A percentile compares a stretch with the other conserved stretches of the same genome.
phyloP scores from a whole-genome alignment of 805 yeast species.

The Barnettozyma salicaria region DNA sequence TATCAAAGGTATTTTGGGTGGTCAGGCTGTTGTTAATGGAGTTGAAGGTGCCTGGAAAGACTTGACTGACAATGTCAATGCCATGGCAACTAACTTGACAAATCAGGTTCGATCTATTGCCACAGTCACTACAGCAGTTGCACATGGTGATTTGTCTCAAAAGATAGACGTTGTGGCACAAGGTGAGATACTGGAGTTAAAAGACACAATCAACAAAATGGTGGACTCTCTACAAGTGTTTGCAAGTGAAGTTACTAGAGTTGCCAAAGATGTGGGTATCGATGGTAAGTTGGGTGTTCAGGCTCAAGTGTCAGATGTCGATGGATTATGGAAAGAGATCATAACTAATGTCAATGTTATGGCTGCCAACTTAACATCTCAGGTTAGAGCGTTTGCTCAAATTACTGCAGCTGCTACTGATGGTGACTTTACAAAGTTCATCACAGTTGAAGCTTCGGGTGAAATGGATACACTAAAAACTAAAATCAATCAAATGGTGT shows the following conservation, averaged over 20 bases:
- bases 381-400: slow-evolving; percentile 89
- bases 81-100: slow-evolving; percentile 90
- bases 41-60: slow-evolving; percentile 92
- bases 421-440: slow-evolving; percentile 84
- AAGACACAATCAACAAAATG: slow-evolving; percentile 85
- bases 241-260: slow-evolving; percentile 83
- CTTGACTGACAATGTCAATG: slow-evolving; percentile 83
- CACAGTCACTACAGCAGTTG: slow-evolving; percentile 90
- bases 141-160: slow-evolving; percentile 86
- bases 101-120: slow-evolving; percentile 91
- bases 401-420: slow-evolving; percentile 95
- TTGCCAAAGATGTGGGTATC: slow-evolving; percentile 88
- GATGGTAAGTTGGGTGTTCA: slow-evolving; percentile 90
- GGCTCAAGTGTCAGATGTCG: slow-evolving; percentile 86
- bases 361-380: slow-evolving; percentile 88
- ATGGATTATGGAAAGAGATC: slow-evolving; percentile 87
- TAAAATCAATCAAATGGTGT: slow-evolving; percentile 71
- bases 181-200: slow-evolving; percentile 82
- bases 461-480: slow-evolving; percentile 64
- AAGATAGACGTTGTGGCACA: slow-evolving; percentile 87
- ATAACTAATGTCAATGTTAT: slow-evolving; percentile 87
- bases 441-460: slow-evolving; percentile 86
- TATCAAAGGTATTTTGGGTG: slow-evolving; percentile 86
- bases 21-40: slow-evolving; percentile 84
- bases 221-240: slow-evolving; percentile 85